Evolutionary conservation across 345 rosid genomes (phyloP).

Genomic region (Salix brachista): DNA sequence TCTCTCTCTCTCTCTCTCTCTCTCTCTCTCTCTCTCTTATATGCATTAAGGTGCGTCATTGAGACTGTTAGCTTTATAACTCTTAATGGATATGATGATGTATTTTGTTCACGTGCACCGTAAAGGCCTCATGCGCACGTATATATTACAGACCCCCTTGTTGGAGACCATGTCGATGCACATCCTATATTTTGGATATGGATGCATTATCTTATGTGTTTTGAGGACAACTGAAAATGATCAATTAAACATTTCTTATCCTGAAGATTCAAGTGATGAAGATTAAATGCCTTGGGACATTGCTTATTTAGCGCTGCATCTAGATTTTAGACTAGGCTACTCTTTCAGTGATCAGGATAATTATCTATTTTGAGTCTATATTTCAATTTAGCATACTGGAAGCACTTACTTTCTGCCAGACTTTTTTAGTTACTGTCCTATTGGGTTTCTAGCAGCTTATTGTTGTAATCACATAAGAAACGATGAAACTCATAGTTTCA

Average conservation of each 20-base stretch:
- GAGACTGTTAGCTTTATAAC: conserved; percentile 6
- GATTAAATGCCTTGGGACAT: conserved; percentile 46
- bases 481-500: conserved; percentile 11
- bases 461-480: conserved; percentile 1
- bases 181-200: conserved; percentile 43
- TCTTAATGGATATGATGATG: conserved; percentile 47
- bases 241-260: conserved; percentile 44
- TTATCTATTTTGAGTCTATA: conserved; percentile 16
- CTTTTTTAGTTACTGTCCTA: conserved; percentile 11
- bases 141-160: conserved; percentile 69
- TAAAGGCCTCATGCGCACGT: conserved; percentile 16
- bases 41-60: background rate
- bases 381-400: background rate
- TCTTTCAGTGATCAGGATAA: conserved; percentile 49
- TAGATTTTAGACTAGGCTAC: conserved; percentile 43
- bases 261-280: conserved; percentile 38
- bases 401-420: conserved; percentile 3
- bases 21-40: background rate
- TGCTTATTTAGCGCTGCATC: conserved; percentile 44
- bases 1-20: background rate
- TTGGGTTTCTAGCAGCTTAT: conserved; percentile 8
- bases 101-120: conserved; percentile 65
- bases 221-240: conserved; percentile 47
- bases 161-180: conserved; percentile 36
- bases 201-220: conserved; percentile 41